phyloP scores from a whole-genome alignment of 169 alveolate species.

The Cytauxzoon felis region DNA sequence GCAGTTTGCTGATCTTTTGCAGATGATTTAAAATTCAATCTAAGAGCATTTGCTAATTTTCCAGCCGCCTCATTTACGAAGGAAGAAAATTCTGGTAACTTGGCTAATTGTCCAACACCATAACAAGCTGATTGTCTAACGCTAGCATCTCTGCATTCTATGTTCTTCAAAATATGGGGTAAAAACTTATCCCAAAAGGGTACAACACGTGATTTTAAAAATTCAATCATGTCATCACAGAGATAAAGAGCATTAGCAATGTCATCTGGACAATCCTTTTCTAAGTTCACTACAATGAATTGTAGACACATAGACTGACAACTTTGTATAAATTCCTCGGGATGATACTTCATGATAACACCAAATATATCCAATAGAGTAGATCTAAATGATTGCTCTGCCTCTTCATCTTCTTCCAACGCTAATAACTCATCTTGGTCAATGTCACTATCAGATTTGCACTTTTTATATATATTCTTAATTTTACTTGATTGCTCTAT shows the following conservation, averaged over 20 bases:
- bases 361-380: constrained; percentile 74
- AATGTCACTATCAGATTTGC: constrained; percentile 63
- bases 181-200: constrained; percentile 70
- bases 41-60: constrained; percentile 30
- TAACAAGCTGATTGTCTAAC: constrained; percentile 80
- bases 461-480: constrained; percentile 60
- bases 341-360: constrained; percentile 73
- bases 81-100: constrained; percentile 66
- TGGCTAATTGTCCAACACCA: constrained; percentile 74
- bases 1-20: constrained; percentile 71
- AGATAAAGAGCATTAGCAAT: constrained; percentile 75
- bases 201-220: constrained; percentile 65
- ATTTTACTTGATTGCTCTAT: constrained; percentile 54
- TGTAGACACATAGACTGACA: constrained; percentile 66
- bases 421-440: constrained; percentile 74
- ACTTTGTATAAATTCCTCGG: constrained; percentile 72
- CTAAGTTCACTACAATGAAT: constrained; percentile 59
- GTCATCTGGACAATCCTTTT: constrained; percentile 66
- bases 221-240: constrained; percentile 78
- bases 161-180: constrained; percentile 60
- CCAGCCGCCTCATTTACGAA: constrained; percentile 69
- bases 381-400: constrained; percentile 75
- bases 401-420: constrained; percentile 71
- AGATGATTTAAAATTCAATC: constrained; percentile 30
- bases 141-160: constrained; percentile 67